Base-by-base conservation (phyloP, 257 asterid species). In the Salvia hispanica region DNA sequence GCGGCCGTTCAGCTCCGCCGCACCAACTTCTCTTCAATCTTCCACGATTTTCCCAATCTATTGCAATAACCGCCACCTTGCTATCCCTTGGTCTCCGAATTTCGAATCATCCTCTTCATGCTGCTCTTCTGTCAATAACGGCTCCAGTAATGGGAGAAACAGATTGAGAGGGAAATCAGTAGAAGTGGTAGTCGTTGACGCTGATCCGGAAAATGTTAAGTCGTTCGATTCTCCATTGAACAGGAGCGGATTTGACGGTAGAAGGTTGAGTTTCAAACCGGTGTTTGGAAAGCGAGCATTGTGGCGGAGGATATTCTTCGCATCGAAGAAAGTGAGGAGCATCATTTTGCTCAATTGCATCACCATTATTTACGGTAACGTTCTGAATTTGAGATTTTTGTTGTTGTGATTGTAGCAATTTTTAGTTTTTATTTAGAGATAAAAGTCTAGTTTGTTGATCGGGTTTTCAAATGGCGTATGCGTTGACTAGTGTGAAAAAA, bases 321-420 rank as follows among this genome's bases (percentile, higher is more conserved):
- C 83, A 3, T 85, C 91, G n/a, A 71, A 70, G 77, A 88, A 80
- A 81, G 82, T 82, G 36, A 72, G 87, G 83, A 76, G 95, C 75
- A 74, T 91, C 65, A 71, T 91, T 72, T 76, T 91, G 80, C 91
- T 91, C 66, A 91, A 91, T 76, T 69, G 47, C 64, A 83, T 85
- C 53, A 81, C 96, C 16, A 39, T 91, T 65, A 61, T 88, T 33
- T 91, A 91, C 51, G 96, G 97, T 91, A 50, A 67, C 61, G 28
- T 56, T 64, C 68, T 18, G 42, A 21, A n/a, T 52, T 58, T 55
- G 31, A 7, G 7, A 9, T 51, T 58, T 58, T 14, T 8, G 3
- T 6, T 25, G 31, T 25, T 25, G 25, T 21, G 0, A 25, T 25
- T 25, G 31, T 25, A 25, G 31, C 31, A 25, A 25, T 25, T 25